Base-by-base conservation (phyloP, 2,329 filamentous ascomycete species). In the Lecanosticta acicola region DNA sequence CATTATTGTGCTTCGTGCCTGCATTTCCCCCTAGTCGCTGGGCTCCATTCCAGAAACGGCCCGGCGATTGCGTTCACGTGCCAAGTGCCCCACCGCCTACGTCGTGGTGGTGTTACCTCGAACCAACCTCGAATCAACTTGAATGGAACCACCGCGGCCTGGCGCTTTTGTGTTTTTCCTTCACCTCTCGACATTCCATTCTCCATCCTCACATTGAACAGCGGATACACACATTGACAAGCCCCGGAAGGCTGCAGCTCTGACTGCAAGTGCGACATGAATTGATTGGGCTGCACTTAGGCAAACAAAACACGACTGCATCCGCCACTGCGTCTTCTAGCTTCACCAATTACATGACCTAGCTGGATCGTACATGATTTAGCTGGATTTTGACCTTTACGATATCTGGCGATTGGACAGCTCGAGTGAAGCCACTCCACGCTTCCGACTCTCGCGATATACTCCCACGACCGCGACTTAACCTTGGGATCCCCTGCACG, bases 241-340 rank as follows among this genome's bases (percentile, higher is more conserved):
- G n/a, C n/a, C n/a, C n/a, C n/a, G n/a, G n/a, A n/a, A n/a, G n/a
- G n/a, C n/a, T n/a, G n/a, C n/a, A n/a, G n/a, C n/a, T n/a, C n/a
- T n/a, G n/a, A n/a, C n/a, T n/a, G n/a, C n/a, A n/a, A 11, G 24
- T 29, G 24, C 24, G 24, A 29, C 24, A 5, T 29, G 24, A 29
- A 17, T 39, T 13, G 37, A 16, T 43, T 33, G 39, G 35, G 45
- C 45, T 14, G 44, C 38, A 39, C 24, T 11, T 29, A 11, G 24
- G 24, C 17, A 21, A 38, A 26, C 40, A 40, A 44, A 48, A 43
- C 40, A 41, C 37, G 40, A 32, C 45, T 48, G 45, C 45, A 48
- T 21, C 14, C 33, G 7, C 5, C 5, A n/a, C n/a, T n/a, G n/a
- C n/a, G n/a, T n/a, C n/a, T n/a, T n/a, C n/a, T n/a, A n/a, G n/a